Conservation (phyloP, 371 early-diverging fungal genomes). For the Lichtheimia hyalospora region DNA sequence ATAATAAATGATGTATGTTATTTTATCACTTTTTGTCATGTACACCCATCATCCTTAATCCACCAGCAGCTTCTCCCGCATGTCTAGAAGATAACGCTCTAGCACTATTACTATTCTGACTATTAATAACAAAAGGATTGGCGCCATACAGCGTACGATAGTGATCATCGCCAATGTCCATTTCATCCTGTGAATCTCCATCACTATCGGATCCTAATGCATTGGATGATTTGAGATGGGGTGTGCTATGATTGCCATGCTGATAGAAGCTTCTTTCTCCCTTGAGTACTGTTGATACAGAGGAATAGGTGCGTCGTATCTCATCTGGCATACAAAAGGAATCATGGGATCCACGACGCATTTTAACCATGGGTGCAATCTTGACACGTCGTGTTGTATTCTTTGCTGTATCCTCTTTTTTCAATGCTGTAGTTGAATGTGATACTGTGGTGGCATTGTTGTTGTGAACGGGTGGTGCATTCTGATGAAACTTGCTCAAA, state of each 20-base stretch:
- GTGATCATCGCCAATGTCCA: too few relatives aligned
- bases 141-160: neutral
- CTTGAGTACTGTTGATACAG: neutral
- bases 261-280: neutral
- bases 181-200: too few relatives aligned
- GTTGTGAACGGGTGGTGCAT: neutral
- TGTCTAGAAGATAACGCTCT: neutral
- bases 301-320: neutral
- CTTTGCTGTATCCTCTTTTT: neutral
- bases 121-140: neutral
- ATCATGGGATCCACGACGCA: slow-evolving; percentile 12
- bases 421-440: neutral
- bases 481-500: neutral
- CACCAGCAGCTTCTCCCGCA: slow-evolving; percentile 16
- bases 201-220: too few relatives aligned
- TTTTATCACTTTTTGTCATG: neutral
- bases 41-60: slow-evolving; percentile 7
- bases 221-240: too few relatives aligned
- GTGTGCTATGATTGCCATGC: neutral
- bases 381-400: slow-evolving; percentile 7
- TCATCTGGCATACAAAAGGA: slow-evolving; percentile 13
- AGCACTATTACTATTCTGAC: too few relatives aligned
- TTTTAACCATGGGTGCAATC: slow-evolving; percentile 11
- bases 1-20: too few relatives aligned
- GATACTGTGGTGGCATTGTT: neutral